Evolutionary conservation across 306 rosid species (phyloP), one percentile per base, ranked within the genome.

Genomic region (Dicorynia guianensis): DNA sequence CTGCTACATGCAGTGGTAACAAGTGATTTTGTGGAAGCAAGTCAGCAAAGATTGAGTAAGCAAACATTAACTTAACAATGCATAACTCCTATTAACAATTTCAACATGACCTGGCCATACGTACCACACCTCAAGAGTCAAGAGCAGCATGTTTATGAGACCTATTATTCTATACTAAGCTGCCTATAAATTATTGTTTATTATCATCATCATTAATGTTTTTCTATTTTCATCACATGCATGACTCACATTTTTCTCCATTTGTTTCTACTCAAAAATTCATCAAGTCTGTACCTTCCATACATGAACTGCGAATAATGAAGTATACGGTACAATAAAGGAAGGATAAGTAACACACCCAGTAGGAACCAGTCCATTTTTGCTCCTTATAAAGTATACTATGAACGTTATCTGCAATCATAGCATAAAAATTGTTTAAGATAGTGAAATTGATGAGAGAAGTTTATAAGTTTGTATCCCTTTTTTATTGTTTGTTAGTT

Each of bases 361-460:
- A 92, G 69, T 92, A 90, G 52, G 96, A 80, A 76, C 79, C 84
- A 30, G 99, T 90, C 99, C 99, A 95, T 60, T 87, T 90, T 85
- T 76, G 74, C 46, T 86, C 85, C 93, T 90, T 87, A 85, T 79
- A 80, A 42, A 90, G 83, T 80, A 95, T 82, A 76, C 99, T 95
- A 73, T 95, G 99, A 70, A 92, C 92, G 70, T 83, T 85, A 68
- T 90, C 97, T 95, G 88, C 73, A 76, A 36, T 44, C 70, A 75
- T 50, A 48, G 64, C 49, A 72, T 15, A 79, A 42, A 60, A 74
- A 50, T 67, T 7, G 73, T 48, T 15, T 46, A 35, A 12, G 54
- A 72, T 25, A 25, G 30, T 1, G 2, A 25, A 25, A 25, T 25
- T 25, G 1, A 12, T 25, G 40, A 25, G 40, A 57, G 15, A 39